Percentiles rank a stretch among this genome's conserved stretches.
phyloP scores from a whole-genome alignment of 148 eudicot genomes.

The Silene latifolia region DNA sequence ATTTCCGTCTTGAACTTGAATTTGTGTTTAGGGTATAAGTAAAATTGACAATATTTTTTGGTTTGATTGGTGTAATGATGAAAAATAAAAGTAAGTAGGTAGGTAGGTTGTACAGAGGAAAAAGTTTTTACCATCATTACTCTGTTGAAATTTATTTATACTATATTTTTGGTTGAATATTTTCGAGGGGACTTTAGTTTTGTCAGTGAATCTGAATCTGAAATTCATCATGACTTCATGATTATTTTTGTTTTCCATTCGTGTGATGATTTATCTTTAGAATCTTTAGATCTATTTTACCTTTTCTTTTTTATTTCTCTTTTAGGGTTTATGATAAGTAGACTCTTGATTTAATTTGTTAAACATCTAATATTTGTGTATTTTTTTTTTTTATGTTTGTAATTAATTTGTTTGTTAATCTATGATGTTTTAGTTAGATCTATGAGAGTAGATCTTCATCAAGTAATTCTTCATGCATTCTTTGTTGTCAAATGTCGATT shows the following conservation, averaged over 20 bases:
- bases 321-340: slow-evolving; percentile 28
- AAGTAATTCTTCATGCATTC: not conserved
- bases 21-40: no score
- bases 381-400: no score
- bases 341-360: no score
- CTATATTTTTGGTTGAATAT: no score
- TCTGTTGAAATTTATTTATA: not conserved
- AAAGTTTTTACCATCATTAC: slow-evolving; percentile 29
- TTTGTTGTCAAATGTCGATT: not conserved
- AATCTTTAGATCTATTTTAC: slow-evolving; percentile 11
- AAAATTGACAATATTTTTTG: no score
- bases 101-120: slow-evolving; percentile 7
- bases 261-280: not conserved
- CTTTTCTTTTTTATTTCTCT: slow-evolving; percentile 10
- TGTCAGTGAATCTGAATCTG: slow-evolving; percentile 24
- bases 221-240: not conserved
- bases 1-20: no score
- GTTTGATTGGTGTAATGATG: slow-evolving; percentile 63
- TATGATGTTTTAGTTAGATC: not conserved
- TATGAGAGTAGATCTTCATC: no score
- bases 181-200: not conserved
- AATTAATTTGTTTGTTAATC: not conserved
- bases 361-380: no score
- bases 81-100: not conserved
- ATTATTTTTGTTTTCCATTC: slow-evolving; percentile 19